A percentile compares a stretch with the other conserved stretches of the same genome.
Conservation (phyloP, 345 rosid species). For the Litchi chinensis region DNA sequence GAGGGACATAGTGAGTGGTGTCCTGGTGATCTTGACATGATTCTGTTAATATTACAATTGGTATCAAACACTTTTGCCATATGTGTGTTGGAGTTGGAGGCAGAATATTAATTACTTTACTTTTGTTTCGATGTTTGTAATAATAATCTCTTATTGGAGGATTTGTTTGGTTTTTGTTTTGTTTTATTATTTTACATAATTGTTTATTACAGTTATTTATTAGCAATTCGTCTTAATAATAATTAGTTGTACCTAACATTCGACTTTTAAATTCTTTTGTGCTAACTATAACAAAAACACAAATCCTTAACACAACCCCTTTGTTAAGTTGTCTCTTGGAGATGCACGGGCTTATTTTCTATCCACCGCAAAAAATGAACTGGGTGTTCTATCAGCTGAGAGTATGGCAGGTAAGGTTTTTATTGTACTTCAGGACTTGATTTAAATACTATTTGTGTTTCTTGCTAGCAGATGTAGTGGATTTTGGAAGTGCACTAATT, state of each 20-base stretch:
- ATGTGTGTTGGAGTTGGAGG: too few relatives aligned
- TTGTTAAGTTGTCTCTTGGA: constrained; percentile 78
- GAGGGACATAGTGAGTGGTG: too few relatives aligned
- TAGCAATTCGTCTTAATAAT: neutral
- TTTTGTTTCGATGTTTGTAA: too few relatives aligned
- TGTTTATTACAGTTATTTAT: neutral
- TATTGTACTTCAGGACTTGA: neutral
- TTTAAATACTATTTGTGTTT: neutral
- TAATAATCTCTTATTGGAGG: neutral
- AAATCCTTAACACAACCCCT: constrained; percentile 28
- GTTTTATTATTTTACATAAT: neutral
- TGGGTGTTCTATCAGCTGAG: constrained; percentile 86
- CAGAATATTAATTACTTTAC: too few relatives aligned
- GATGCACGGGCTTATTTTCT: constrained; percentile 93
- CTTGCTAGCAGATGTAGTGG: neutral
- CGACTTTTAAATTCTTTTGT: neutral
- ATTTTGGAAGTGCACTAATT: neutral
- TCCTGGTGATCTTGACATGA: too few relatives aligned
- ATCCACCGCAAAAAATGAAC: constrained; percentile 87
- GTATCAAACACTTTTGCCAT: too few relatives aligned
- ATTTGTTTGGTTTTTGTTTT: neutral
- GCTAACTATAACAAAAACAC: neutral
- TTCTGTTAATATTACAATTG: too few relatives aligned
- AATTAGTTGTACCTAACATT: neutral
- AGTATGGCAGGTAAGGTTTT: constrained; percentile 70